Evolutionary conservation across 306 rosid species (phyloP), one percentile per base, ranked within the genome.

Genomic region (Trifolium subterraneum): DNA sequence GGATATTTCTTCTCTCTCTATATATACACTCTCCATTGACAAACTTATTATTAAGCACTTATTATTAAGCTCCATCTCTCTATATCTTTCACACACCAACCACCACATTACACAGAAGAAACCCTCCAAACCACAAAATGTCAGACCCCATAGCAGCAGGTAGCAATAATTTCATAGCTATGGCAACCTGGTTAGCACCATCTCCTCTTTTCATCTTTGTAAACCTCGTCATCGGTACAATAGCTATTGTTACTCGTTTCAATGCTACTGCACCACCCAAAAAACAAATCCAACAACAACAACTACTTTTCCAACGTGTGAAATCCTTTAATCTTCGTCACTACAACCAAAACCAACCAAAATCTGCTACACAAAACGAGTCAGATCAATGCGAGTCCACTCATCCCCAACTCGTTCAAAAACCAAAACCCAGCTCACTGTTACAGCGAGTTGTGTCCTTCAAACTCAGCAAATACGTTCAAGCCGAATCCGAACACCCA

Each of bases 151-250:
- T 67, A 27, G 55, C 68, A 4, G 5, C 16, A 12, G 5, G 50
- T 44, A 44, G 15, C 13, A 44, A 44, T 13, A 5, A 44, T 44
- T 13, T 44, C 7, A 44, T 44, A 61, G 39, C 44, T 33, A 10
- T 78, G n/a, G 63, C 80, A 0, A 72, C 25, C 36, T 93, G 91
- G 97, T 1, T 86, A 52, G 88, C 89, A 2, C 90, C 94, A 4
- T 67, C 86, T 45, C 72, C 81, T 19, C 90, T 93, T 15, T 93
- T 91, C 89, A 20, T 93, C 80, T 3, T 91, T 56, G 20, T 91
- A 65, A 93, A 93, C 96, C 81, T 92, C 77, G 84, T 81, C 63
- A 90, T 92, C 62, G 85, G 69, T 25, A 81, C 84, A 79, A 81
- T 93, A 45, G 65, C 75, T 22, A 22, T 93, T 79, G 76, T 59